Conservation (phyloP, 2,329 filamentous ascomycete genomes). For the Leptographium flavum region DNA sequence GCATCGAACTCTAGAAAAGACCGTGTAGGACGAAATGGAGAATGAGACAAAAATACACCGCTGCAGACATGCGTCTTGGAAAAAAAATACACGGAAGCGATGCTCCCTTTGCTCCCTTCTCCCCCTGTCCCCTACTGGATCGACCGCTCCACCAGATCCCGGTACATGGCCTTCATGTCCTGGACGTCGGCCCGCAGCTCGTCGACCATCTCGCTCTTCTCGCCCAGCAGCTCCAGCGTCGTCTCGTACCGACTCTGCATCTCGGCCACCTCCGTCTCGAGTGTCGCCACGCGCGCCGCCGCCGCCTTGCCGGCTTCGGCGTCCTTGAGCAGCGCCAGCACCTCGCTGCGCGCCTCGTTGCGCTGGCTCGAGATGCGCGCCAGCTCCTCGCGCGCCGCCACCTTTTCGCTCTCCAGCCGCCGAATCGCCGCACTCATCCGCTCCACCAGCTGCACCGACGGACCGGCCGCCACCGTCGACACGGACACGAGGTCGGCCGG, state of each 20-base stretch:
- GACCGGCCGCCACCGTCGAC: constrained; percentile 79
- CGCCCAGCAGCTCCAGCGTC: constrained; percentile 84
- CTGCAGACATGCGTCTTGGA: background rate
- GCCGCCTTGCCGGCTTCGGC: constrained; percentile 54
- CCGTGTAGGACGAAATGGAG: no score
- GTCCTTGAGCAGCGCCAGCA: constrained; percentile 82
- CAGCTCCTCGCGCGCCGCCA: constrained; percentile 76
- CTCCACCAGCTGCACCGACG: constrained; percentile 88
- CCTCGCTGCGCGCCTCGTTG: constrained; percentile 81
- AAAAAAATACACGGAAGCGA: background rate
- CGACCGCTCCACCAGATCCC: constrained; percentile 77
- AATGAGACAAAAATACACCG: background rate
- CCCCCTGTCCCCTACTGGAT: constrained; percentile 22
- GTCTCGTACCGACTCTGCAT: constrained; percentile 74
- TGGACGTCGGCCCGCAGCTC: constrained; percentile 78
- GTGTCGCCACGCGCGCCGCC: constrained; percentile 41
- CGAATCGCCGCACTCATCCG: constrained; percentile 90
- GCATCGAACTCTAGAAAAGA: constrained; percentile 44
- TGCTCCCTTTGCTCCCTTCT: background rate
- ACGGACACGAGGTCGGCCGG: constrained; percentile 63
- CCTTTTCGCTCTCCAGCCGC: constrained; percentile 81
- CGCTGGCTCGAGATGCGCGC: constrained; percentile 66
- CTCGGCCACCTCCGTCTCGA: constrained; percentile 53
- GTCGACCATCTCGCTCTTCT: constrained; percentile 91
- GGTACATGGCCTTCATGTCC: constrained; percentile 93